Percentiles rank a stretch among this genome's conserved stretches.
These are phyloP conservation scores for Selaginella moellendorffii DNA, from an alignment of 75 land plant species.

Conservation along the genomic window DNA sequence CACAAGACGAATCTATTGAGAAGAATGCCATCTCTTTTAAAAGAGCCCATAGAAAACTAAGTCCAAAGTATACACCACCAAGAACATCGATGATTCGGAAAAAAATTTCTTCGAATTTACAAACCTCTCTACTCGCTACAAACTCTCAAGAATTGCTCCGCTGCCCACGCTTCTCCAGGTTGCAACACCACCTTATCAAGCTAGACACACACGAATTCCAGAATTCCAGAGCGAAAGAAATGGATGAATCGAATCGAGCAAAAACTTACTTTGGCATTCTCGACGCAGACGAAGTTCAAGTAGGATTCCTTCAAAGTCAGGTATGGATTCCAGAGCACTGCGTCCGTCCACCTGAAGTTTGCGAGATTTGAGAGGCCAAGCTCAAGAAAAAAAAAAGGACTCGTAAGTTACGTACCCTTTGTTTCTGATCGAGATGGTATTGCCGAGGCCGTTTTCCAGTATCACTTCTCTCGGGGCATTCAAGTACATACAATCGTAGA, in stretches of 20 bases:
- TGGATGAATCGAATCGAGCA: not conserved
- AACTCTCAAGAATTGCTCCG: not conserved
- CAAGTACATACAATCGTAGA: constrained; percentile 81
- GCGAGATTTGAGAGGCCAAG: too few species aligned
- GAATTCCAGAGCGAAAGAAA: not conserved
- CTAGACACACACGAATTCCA: not conserved
- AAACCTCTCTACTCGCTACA: too few species aligned
- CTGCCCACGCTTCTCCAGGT: constrained; percentile 1
- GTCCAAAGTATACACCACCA: too few species aligned
- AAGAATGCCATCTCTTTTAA: too few species aligned
- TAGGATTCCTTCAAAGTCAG: constrained; percentile 72
- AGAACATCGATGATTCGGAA: too few species aligned
- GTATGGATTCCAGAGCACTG: constrained; percentile 96
- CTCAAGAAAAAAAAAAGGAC: not conserved
- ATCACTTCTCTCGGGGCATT: constrained; percentile 54
- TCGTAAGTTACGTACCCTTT: constrained; percentile 34
- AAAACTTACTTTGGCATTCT: constrained; percentile 80
- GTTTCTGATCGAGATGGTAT: constrained; percentile 48
- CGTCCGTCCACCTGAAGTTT: constrained; percentile 88
- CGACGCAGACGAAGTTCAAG: constrained; percentile 93
- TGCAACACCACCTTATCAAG: not conserved
- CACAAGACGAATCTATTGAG: too few species aligned
- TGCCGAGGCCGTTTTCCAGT: constrained; percentile 72
- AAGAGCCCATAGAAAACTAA: too few species aligned
- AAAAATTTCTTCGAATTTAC: too few species aligned